Evolutionary conservation across 768 basidiomycete genomes (phyloP), one percentile per base, ranked within the genome.

Genomic region (Collybia sordida): DNA sequence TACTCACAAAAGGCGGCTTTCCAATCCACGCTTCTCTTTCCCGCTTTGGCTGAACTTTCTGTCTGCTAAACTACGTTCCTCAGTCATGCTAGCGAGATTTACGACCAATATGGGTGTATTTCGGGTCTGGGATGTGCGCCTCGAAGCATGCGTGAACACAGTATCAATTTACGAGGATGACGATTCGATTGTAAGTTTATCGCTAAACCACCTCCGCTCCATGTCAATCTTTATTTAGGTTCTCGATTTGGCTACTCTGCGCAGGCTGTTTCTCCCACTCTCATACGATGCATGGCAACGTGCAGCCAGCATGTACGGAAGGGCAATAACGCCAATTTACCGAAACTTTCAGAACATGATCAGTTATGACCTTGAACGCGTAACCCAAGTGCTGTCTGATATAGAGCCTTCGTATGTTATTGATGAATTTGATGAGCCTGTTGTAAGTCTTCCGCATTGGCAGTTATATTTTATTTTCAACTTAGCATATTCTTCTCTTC

Each of bases 351-450:
- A 66, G 38, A 64, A 53, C 31, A 65, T 69, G 21, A 47, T 77
- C 3, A 55, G 59, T 43, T 54, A 70, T 31, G 78, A 80, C 44
- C 49, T 78, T 15, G 66, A 77, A 31, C 64, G 64, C 50, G 67
- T 79, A n/a, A 65, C 72, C 11, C 67, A 66, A 48, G 49, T 80
- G 8, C 62, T 79, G 42, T 70, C 68, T 19, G 73, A 74, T 18
- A 58, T 79, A 38, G 79, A 73, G 46, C 59, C 52, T 22, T 46
- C 37, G 37, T 45, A 67, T 34, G 48, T 55, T 6, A 17, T 6
- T 22, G 59, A 55, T 18, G 45, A 51, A 4, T 36, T 45, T 22
- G 14, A 47, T 15, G 53, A 60, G 34, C 47, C 45, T 22, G 53
- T 59, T 49, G 64, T 64, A 53, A 57, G 60, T 58, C 25, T 31